A percentile compares a stretch with the other conserved stretches of the same genome.
These are phyloP conservation scores for Aspergillus avenaceus DNA, from an alignment of 495 filamentous ascomycete genomes.

Conservation along the genomic window DNA sequence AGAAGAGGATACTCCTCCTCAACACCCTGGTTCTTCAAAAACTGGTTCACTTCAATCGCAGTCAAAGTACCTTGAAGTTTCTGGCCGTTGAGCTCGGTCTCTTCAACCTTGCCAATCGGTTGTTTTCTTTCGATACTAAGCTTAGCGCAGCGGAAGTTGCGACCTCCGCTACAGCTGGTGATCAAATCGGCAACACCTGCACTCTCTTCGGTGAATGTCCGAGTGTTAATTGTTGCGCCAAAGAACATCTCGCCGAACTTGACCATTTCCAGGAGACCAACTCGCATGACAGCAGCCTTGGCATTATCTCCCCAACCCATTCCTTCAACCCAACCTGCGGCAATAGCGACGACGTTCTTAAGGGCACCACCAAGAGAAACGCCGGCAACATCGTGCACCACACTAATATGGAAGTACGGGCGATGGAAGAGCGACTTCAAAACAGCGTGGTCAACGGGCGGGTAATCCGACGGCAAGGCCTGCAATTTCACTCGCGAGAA, in stretches of 20 bases:
- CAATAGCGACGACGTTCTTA: constrained; percentile 95
- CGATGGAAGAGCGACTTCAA: constrained; percentile 87
- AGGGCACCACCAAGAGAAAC: constrained; percentile 93
- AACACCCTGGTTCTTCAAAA: constrained; percentile 70
- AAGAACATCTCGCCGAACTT: constrained; percentile 94
- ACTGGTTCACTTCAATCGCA: constrained; percentile 82
- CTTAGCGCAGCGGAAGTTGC: constrained; percentile 93
- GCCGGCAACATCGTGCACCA: constrained; percentile 89
- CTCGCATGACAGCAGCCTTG: constrained; percentile 94
- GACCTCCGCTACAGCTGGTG: constrained; percentile 83
- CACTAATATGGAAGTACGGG: constrained; percentile 94
- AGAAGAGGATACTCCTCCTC: constrained; percentile 89
- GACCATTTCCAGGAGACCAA: constrained; percentile 91
- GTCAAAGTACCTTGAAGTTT: constrained; percentile 94
- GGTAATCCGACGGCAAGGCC: constrained; percentile 73
- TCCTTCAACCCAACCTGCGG: constrained; percentile 92
- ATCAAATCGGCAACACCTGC: constrained; percentile 96
- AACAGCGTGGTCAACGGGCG: constrained; percentile 72
- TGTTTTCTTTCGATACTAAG: constrained; percentile 75
- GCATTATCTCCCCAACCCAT: constrained; percentile 98
- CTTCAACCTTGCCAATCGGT: constrained; percentile 82
- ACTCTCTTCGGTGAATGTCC: constrained; percentile 93
- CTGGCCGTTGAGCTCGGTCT: constrained; percentile 89
- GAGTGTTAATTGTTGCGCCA: constrained; percentile 66
- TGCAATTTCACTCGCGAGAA: constrained; percentile 61